Base-by-base conservation (phyloP, 2,329 filamentous ascomycete species). In the Penicillium fuscoglaucum region DNA sequence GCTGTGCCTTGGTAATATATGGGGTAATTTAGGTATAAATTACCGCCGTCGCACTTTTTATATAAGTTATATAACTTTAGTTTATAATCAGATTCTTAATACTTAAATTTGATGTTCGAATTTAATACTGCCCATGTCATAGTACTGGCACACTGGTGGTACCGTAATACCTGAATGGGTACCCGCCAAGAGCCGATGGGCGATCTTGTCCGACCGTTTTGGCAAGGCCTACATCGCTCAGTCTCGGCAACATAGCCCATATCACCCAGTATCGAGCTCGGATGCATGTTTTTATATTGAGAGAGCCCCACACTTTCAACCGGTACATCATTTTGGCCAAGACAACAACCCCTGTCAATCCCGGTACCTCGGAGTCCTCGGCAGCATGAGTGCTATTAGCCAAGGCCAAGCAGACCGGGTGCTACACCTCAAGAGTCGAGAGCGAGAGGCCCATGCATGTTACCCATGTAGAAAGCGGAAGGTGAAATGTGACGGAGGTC, bases 381-480 rank as follows among this genome's bases (percentile, higher is more conserved):
- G 61, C 51, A 59, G 3, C 5, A 64, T 61, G 61, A 62, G 45
- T 44, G 10, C 44, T 28, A 55, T 64, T 31, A 64, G 66, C 9
- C 68, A 67, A 43, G 64, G 65, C 55, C 65, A 71, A 60, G 69
- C 69, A 17, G 69, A 72, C 31, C 67, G 69, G 24, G 66, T 72
- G 6, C 60, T 72, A 21, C 62, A 58, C 1, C 58, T 62, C n/a
- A 70, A 67, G 47, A 66, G 69, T 45, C 68, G 70, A 52, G 65
- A 69, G 24, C 65, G 70, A 28, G 72, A 72, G 55, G 49, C 64
- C 3, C 67, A 65, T 47, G 72, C 72, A 6, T 74, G 72, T 37
- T 74, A 74, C 57, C 71, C 72, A 6, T 74, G 72, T 56, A 66
- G 68, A 17, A 69, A 72, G 55, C 68, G 72, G n/a, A 74, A 75